Evolutionary conservation across 345 rosid genomes (phyloP).

Genomic region (Eucalyptus grandis): DNA sequence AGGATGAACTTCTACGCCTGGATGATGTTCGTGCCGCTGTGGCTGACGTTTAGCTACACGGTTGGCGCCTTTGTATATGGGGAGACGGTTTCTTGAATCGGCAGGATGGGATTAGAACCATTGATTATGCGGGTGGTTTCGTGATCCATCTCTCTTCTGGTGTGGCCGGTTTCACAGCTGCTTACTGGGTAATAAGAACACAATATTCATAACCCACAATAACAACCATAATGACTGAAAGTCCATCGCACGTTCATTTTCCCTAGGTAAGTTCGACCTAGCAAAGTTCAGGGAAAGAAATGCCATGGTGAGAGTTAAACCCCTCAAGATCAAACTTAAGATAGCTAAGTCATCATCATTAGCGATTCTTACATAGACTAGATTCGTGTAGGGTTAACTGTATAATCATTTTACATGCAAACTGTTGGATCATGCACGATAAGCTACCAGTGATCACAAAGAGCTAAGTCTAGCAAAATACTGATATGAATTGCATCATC

Average conservation of each 20-base stretch:
- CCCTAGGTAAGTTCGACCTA: background rate
- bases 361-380: background rate
- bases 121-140: conserved; percentile 56
- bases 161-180: conserved; percentile 62
- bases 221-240: background rate
- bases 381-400: background rate
- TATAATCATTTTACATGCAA: background rate
- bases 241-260: background rate
- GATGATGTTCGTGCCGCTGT: conserved; percentile 53
- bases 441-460: background rate
- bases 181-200: conserved; percentile 33
- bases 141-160: conserved; percentile 69
- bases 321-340: background rate
- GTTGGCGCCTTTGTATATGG: conserved; percentile 49
- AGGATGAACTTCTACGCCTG: conserved; percentile 62
- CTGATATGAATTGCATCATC: background rate
- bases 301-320: background rate
- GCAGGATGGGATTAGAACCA: background rate
- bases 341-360: background rate
- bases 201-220: background rate
- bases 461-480: background rate
- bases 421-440: background rate
- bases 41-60: conserved; percentile 36
- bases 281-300: background rate
- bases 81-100: conserved; percentile 20